phyloP scores from a whole-genome alignment of 495 filamentous ascomycete genomes.

The Aspergillus hancockii region DNA sequence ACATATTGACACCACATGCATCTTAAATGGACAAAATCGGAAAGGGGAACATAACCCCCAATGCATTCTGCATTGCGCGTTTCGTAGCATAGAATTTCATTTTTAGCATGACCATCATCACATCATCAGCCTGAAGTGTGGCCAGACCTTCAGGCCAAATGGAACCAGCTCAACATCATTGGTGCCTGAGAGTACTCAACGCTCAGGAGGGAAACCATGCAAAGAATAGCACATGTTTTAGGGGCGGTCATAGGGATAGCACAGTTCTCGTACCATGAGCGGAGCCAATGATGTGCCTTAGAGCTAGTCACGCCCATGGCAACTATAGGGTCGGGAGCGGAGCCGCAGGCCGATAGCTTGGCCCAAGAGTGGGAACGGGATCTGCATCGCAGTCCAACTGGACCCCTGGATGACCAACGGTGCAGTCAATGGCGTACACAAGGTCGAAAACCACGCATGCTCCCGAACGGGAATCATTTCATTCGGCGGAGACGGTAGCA shows the following conservation, averaged over 20 bases:
- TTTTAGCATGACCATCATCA: conserved; percentile 15
- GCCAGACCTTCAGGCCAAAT: conserved; percentile 9
- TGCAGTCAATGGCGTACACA: background rate
- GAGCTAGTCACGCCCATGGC: conserved; percentile 9
- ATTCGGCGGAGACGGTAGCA: conserved; percentile 3
- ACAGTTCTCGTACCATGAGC: background rate
- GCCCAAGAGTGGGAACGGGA: conserved; percentile 16
- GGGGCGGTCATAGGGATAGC: conserved; percentile 4
- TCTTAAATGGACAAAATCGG: conserved; percentile 10
- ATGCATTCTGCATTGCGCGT: conserved; percentile 14
- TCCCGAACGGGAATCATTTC: conserved; percentile 1
- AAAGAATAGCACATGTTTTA: background rate
- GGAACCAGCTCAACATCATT: background rate
- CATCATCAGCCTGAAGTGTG: conserved; percentile 10
- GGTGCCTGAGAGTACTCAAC: conserved; percentile 7
- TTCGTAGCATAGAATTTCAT: conserved; percentile 11
- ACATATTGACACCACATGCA: conserved; percentile 12
- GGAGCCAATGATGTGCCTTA: conserved; percentile 8
- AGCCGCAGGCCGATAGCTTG: conserved; percentile 16
- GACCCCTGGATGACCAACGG: conserved; percentile 15
- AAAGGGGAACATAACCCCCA: conserved; percentile 7
- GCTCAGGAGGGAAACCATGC: conserved; percentile 1
- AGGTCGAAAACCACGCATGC: conserved; percentile 7
- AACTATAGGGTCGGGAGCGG: conserved; percentile 16
- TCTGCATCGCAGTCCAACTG: conserved; percentile 13